Evolutionary conservation across 768 basidiomycete genomes (phyloP).

Genomic region (Leccinum rimulosum): DNA sequence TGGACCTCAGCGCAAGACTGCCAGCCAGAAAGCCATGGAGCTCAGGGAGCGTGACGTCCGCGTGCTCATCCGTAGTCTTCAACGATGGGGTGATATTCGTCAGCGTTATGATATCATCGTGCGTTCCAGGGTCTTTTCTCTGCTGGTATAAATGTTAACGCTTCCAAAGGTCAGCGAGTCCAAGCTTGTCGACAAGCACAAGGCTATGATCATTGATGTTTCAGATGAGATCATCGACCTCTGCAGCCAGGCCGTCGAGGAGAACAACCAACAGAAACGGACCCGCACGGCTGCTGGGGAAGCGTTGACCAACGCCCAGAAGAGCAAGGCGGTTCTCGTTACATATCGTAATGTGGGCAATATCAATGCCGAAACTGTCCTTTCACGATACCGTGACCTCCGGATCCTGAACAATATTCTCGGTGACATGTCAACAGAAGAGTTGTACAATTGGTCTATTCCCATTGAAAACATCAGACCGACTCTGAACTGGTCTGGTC

Average conservation of each 20-base stretch:
- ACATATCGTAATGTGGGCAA: slow-evolving; percentile 85
- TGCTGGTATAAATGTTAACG: neutral
- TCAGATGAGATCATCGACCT: slow-evolving; percentile 90
- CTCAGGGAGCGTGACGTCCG: slow-evolving; percentile 97
- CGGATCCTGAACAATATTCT: slow-evolving; percentile 84
- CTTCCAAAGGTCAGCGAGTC: slow-evolving; percentile 73
- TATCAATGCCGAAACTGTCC: slow-evolving; percentile 97
- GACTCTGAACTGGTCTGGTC: slow-evolving; percentile 94
- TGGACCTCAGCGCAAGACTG: slow-evolving; percentile 79
- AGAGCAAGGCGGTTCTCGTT: slow-evolving; percentile 96
- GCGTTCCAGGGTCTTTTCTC: slow-evolving; percentile 33
- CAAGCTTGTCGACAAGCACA: slow-evolving; percentile 92
- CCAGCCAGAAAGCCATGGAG: slow-evolving; percentile 93
- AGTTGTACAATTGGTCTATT: slow-evolving; percentile 80
- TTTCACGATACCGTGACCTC: slow-evolving; percentile 86
- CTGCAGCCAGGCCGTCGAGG: slow-evolving; percentile 79
- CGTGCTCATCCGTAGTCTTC: slow-evolving; percentile 89
- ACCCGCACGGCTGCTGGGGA: slow-evolving; percentile 77
- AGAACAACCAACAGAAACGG: slow-evolving; percentile 80
- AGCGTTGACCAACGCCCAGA: slow-evolving; percentile 87
- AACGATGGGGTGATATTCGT: slow-evolving; percentile 97
- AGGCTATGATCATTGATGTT: slow-evolving; percentile 85
- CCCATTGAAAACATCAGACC: slow-evolving; percentile 93
- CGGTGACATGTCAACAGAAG: slow-evolving; percentile 53
- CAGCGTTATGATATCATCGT: slow-evolving; percentile 94